A percentile compares a stretch with the other conserved stretches of the same genome.
Conservation (phyloP, 306 rosid species). For the Inga laurina region DNA sequence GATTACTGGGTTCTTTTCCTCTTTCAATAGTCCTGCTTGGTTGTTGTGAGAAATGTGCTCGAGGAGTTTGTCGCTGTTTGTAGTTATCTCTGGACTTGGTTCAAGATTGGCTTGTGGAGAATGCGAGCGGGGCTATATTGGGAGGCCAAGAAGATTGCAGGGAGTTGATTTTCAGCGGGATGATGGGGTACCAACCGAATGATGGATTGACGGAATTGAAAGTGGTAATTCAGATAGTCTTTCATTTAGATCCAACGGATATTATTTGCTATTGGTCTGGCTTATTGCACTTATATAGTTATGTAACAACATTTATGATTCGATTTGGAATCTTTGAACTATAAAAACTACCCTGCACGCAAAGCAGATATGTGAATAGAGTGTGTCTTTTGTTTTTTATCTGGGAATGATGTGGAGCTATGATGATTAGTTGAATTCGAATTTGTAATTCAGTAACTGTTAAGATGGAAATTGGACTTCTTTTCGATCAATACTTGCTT, state of each 20-base stretch:
- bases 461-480: not conserved
- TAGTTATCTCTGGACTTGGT: slow-evolving; percentile 16
- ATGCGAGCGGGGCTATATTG: not conserved
- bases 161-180: slow-evolving; percentile 2
- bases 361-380: not conserved
- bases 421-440: not conserved
- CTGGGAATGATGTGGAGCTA: not conserved
- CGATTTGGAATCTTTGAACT: not conserved
- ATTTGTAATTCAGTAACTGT: not conserved
- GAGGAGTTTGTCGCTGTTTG: not conserved
- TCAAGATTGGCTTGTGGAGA: slow-evolving; percentile 12
- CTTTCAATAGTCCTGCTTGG: not conserved
- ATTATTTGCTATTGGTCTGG: not conserved
- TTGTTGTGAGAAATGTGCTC: not conserved
- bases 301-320: not conserved
- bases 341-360: not conserved
- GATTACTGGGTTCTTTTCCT: not conserved
- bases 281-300: not conserved
- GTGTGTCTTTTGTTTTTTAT: not conserved
- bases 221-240: slow-evolving; percentile 3
- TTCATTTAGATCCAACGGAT: not conserved
- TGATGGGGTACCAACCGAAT: not conserved
- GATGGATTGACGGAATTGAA: slow-evolving; percentile 20
- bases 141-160: not conserved
- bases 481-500: too few relatives aligned